A percentile compares a stretch with the other conserved stretches of the same genome.
phyloP scores from a whole-genome alignment of 495 filamentous ascomycete species.

The Cryomyces antarcticus region DNA sequence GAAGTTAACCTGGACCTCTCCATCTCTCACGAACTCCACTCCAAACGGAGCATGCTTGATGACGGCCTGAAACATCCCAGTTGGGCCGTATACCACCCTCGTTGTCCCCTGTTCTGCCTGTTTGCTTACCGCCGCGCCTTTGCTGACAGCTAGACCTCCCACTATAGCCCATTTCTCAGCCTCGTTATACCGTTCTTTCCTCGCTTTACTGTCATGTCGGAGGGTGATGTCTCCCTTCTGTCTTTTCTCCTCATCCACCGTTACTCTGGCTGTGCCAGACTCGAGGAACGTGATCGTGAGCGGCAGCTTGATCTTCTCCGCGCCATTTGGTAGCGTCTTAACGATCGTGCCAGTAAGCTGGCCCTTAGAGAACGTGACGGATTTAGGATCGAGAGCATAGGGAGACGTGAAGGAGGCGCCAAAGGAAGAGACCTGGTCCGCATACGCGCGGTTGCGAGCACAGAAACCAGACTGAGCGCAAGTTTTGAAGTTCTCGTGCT shows the following conservation, averaged over 20 bases:
- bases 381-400: constrained; percentile 52
- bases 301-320: constrained; percentile 53
- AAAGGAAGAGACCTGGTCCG: constrained; percentile 46
- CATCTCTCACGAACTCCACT: constrained; percentile 69
- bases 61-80: constrained; percentile 53
- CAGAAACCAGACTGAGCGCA: constrained; percentile 93
- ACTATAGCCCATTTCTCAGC: constrained; percentile 72
- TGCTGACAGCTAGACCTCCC: constrained; percentile 51
- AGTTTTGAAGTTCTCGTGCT: constrained; percentile 91
- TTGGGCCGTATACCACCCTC: constrained; percentile 63
- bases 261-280: constrained; percentile 69
- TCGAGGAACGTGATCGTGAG: constrained; percentile 72
- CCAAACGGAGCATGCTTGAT: constrained; percentile 67
- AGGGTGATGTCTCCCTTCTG: constrained; percentile 77
- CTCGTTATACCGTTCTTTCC: constrained; percentile 90
- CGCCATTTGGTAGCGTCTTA: constrained; percentile 46
- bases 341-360: constrained; percentile 57
- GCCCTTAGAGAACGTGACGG: constrained; percentile 58
- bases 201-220: constrained; percentile 59
- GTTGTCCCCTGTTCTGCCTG: constrained; percentile 41
- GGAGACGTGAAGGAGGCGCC: constrained; percentile 57
- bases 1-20: constrained; percentile 61
- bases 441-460: constrained; percentile 75
- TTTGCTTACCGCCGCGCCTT: constrained; percentile 38
- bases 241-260: constrained; percentile 75